Evolutionary conservation across 1,139 yeast species (phyloP).

Genomic region (Saccharomycopsis phalli): DNA sequence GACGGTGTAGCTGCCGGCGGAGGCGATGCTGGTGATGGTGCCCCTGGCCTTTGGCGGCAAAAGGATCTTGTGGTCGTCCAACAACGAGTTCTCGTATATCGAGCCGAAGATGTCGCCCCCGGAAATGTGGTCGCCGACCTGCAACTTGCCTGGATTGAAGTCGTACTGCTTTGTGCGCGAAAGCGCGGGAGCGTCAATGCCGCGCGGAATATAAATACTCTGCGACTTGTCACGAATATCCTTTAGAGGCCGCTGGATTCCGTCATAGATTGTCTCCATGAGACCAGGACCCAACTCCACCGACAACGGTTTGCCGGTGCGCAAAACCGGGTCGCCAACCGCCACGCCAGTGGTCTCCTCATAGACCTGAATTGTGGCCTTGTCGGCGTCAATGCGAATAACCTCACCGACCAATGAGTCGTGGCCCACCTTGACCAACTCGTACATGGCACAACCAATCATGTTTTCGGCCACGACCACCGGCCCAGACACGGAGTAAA

Average conservation of each 20-base stretch:
- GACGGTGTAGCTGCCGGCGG: constrained; percentile 81
- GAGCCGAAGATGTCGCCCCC: constrained; percentile 98
- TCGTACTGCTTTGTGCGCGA: constrained; percentile 76
- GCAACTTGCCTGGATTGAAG: constrained; percentile 68
- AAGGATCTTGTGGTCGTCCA: constrained; percentile 86
- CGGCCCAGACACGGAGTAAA: constrained; percentile 95
- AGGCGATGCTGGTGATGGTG: constrained; percentile 84
- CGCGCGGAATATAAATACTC: constrained; percentile 96
- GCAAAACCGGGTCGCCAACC: constrained; percentile 95
- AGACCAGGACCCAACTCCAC: constrained; percentile 99
- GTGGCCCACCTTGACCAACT: constrained; percentile 94
- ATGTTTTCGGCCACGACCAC: constrained; percentile 95
- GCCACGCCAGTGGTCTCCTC: constrained; percentile 99
- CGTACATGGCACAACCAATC: constrained; percentile 99
- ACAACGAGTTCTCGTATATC: constrained; percentile 84
- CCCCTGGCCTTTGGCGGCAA: constrained; percentile 98
- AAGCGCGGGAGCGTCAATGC: constrained; percentile 92
- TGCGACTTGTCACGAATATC: constrained; percentile 80
- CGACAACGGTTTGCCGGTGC: constrained; percentile 96
- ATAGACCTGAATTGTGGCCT: constrained; percentile 96
- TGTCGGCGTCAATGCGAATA: constrained; percentile 90
- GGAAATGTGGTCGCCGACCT: constrained; percentile 93
- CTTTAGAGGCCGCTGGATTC: constrained; percentile 96
- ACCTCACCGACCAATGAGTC: constrained; percentile 96
- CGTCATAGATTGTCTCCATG: constrained; percentile 98